Base-by-base conservation (phyloP, 495 filamentous ascomycete genomes). In the Penicillium fimorum region DNA sequence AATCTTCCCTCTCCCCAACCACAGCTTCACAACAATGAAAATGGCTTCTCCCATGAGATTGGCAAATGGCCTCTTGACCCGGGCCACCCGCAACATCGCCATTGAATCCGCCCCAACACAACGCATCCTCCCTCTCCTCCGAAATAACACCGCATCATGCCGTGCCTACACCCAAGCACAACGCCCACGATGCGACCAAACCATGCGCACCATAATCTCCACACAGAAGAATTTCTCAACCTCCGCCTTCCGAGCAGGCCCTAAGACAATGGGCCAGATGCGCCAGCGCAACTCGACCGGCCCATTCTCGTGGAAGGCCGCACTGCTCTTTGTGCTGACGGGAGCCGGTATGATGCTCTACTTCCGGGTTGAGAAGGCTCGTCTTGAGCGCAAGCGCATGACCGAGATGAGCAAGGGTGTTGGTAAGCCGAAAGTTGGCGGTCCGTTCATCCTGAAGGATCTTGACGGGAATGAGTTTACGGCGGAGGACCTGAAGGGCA, bases 391-490 rank as follows among this genome's bases (percentile, higher is more conserved):
- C 55, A 87, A 90, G 74, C 79, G 91, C 35, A 80, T 97, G 51
- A 90, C 90, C 2, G 92, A 97, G 70, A 86, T 91, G 68, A 86
- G 87, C 46, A 98, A 98, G 78, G 94, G 94, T 13, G 84, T 95
- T 27, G 94, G 94, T 4, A 86, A 77, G 73, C 94, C 94, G 43
- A 96, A 95, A 77, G 90, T 98, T 30, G 94, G 94, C 17, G 94
- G 94, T 8, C 76, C 82, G 40, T 96, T 98, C 67, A 75, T 88
- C 54, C 71, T 98, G 64, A 76, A 89, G 56, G 91, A 96, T 71
- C 84, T 94, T 52, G 72, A 93, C 41, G 93, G 94, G 41, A 84
- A 83, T 55, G 72, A 75, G 43, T 90, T 94, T 56, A 87, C 84
- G 13, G 86, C 85, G 61, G 79, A 84, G 72, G 84, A 96, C 69